Base-by-base conservation (phyloP, 805 yeast genomes). In the Torulaspora delbrueckii region DNA sequence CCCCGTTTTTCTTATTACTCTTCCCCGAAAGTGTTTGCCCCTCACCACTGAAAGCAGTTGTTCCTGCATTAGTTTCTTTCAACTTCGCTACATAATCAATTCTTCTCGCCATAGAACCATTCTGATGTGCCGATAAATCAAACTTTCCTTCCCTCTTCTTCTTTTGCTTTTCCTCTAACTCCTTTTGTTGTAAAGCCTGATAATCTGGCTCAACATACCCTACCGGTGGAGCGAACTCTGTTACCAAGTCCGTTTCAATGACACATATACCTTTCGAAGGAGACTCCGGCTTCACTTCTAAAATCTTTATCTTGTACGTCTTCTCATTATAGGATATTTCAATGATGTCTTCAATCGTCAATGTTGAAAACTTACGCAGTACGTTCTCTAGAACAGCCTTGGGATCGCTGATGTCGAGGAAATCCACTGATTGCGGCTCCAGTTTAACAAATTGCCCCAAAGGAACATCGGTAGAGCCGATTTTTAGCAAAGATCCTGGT, bases 141-240 rank as follows among this genome's bases (percentile, higher is more conserved):
- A 55, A 43, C 18, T 46, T 51, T 18, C 40, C 40, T 5, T 40
- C 33, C 19, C 36, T 73, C 40, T 56, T 63, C 3, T 66, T 48
- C 14, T 71, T 71, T 58, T 46, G 41, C 31, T 44, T 41, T 71
- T 62, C 52, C 51, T 50, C 43, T 55, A 60, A 43, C 31, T 56
- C 47, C 43, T 63, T 55, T 22, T 51, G 52, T 28, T 58, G 58
- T 44, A 62, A 33, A 5, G 66, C 60, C 43, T 72, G 66, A 50
- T 78, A 78, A 52, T 86, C 89, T 1, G 96, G 96, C 62, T 91
- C 98, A 14, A 86, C 96, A 62, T 93, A 93, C 0, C 99, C 99
- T 4, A 91, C 96, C 0, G 99, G 99, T 2, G 99, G 96, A 1
- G 97, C 98, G 71, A 93, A 93, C 62, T 93, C 99, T 0, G 97